A percentile compares a stretch with the other conserved stretches of the same genome.
Conservation (phyloP, 2,329 filamentous ascomycete species). For the Metarhizium anisopliae region DNA sequence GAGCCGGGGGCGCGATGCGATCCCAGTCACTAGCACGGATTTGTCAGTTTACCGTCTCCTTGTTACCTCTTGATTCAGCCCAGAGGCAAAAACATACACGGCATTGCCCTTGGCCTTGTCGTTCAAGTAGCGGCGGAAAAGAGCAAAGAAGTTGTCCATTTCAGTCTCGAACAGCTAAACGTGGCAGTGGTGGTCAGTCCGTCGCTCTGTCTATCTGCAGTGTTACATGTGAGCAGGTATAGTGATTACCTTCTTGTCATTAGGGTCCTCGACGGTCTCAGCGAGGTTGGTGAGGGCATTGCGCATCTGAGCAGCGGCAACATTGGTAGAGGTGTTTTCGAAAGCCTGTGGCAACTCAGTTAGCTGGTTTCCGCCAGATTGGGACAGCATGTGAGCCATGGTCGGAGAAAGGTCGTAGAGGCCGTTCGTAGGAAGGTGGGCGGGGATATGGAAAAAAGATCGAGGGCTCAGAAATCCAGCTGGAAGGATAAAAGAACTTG, state of each 20-base stretch:
- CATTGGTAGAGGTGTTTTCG: slow-evolving; percentile 97
- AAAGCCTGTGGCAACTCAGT: slow-evolving; percentile 60
- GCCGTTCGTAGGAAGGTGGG: background rate
- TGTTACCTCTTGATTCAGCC: background rate
- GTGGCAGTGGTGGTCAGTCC: background rate
- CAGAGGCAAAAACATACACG: slow-evolving; percentile 43
- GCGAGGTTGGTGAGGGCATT: slow-evolving; percentile 89
- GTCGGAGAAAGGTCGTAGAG: background rate
- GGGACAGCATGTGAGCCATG: background rate
- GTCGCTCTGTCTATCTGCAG: background rate
- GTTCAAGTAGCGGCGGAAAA: slow-evolving; percentile 96
- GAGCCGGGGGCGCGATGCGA: slow-evolving; percentile 86
- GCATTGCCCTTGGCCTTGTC: slow-evolving; percentile 98
- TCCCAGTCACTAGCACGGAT: slow-evolving; percentile 72
- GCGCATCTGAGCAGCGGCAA: slow-evolving; percentile 97
- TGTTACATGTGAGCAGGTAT: background rate
- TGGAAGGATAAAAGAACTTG: background rate
- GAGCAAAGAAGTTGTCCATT: slow-evolving; percentile 99
- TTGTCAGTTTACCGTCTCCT: background rate
- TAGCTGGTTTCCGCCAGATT: slow-evolving; percentile 12
- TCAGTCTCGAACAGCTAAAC: slow-evolving; percentile 86
- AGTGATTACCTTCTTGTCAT: slow-evolving; percentile 66
- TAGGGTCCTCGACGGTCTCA: slow-evolving; percentile 77
- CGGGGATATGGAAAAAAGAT: background rate
- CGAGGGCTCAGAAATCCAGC: background rate